Evolutionary conservation across 2,329 filamentous ascomycete genomes (phyloP).

Genomic region (Exophiala dermatitidis): DNA sequence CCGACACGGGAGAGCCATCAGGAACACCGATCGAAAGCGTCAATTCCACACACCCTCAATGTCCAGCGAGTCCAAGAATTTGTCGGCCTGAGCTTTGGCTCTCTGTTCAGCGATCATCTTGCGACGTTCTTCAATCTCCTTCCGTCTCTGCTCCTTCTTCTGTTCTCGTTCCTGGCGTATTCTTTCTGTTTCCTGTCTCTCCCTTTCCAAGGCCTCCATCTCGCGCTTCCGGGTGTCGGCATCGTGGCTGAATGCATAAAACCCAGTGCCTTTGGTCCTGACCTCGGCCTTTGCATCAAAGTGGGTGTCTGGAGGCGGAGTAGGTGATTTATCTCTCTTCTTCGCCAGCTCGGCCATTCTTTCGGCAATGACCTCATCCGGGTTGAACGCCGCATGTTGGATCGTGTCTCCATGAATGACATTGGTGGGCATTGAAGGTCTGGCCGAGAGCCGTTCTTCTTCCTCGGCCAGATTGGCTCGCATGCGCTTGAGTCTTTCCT

Average conservation of each 20-base stretch:
- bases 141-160: constrained; percentile 52
- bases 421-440: constrained; percentile 52
- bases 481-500: constrained; percentile 51
- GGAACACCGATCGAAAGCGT: no score
- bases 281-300: constrained; percentile 83
- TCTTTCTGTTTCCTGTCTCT: constrained; percentile 62
- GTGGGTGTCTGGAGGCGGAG: constrained; percentile 71
- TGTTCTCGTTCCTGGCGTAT: constrained; percentile 51
- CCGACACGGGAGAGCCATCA: no score
- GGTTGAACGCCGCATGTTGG: constrained; percentile 75
- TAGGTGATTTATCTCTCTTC: constrained; percentile 70
- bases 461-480: constrained; percentile 52
- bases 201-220: constrained; percentile 65
- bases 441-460: constrained; percentile 59
- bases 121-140: constrained; percentile 55
- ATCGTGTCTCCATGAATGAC: constrained; percentile 82
- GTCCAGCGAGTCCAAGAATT: constrained; percentile 55
- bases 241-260: constrained; percentile 81
- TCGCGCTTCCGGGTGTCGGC: constrained; percentile 59
- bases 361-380: constrained; percentile 55
- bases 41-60: constrained; percentile 12
- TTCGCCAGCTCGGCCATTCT: constrained; percentile 72
- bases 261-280: constrained; percentile 78
- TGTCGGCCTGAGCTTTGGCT: constrained; percentile 63
- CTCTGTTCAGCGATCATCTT: constrained; percentile 45